Evolutionary conservation across 225 moss, liverwort and hornwort species (phyloP), one percentile per base, ranked within the genome.

Genomic region (Pseudisothecium myosuroides): DNA sequence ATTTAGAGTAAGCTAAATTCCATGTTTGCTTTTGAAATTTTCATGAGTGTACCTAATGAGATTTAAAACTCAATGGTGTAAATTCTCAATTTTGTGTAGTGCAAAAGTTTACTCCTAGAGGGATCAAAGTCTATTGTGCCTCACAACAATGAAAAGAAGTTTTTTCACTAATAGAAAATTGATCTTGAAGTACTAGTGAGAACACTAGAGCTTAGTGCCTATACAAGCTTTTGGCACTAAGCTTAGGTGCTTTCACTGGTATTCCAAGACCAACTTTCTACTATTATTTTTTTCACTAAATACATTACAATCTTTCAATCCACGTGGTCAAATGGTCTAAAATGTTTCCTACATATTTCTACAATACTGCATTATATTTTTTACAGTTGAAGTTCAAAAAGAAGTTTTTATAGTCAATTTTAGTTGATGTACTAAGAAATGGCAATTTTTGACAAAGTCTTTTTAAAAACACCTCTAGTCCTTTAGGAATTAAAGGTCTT

Each of bases 221-320:
- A 23, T 39, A 2, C 1, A 2, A 0, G 8, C 7, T 7, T 39
- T 24, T 12, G 9, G 5, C 17, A 32, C 8, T 10, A 66, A 71
- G 5, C 41, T 71, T 5, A 14, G 3, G 14, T 71, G 7, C 4
- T 13, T 4, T n/a, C 7, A n/a, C 1, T 68, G 0, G n/a, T n/a
- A 5, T 0, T 23, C 8, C 0, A 39, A 0, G 2, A 69, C 5
- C 14, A 41, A 41, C 5, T 71, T 41, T 41, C 7, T 26, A 71
- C 1, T 9, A 9, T 3, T 24, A 8, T 26, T 71, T 41, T 1
- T 41, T 9, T 41, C 5, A 41, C 26, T 8, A 71, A 24, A 71
- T 5, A 24, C 0, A 1, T 71, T 5, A 24, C 14, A 26, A 7
- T n/a, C 12, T 39, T 39, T 39, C 69, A 39, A 41, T 39, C 41